Evolutionary conservation across 805 yeast species (phyloP), one percentile per base, ranked within the genome.

Genomic region (Allodekkera sacchari): DNA sequence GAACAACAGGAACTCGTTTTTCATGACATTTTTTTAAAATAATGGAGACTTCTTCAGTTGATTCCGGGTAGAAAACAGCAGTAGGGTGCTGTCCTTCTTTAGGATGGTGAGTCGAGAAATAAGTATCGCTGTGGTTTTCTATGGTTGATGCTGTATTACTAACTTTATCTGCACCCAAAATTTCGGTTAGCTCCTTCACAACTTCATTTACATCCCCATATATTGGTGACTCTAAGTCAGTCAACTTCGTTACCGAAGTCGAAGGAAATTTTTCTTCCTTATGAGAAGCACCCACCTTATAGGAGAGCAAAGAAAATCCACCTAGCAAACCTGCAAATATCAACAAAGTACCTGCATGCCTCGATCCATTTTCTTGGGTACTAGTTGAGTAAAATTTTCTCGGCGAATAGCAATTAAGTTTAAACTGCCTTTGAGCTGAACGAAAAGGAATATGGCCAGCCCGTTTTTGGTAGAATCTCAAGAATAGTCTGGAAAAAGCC

Each of bases 1-100:
- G 87, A 14, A 83, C 74, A 39, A 82, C 74, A 4, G 94, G 89
- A 3, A 83, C 66, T 23, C 52, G 58, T 45, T 71, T 66, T 38
- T 68, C 63, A 45, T 79, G 74, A 33, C 83, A 75, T 7, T 80
- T 59, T 42, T 71, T 74, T 57, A 80, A 57, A 7, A 82, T 64
- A 13, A 60, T 53, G 0, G 84, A 74, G 0, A 83, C 85, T 37
- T 81, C 77, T 36, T 77, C 74, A 0, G 87, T 78, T 35, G 68
- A 57, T 20, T 64, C 65, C 1, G 88, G 88, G 47, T 68, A 82
- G 3, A 73, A 68, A 5, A 83, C 63, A 13, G 74, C 63, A 17
- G 53, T 43, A 2, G 63, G 62, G 15, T 56, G 36, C 35, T 58
- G 61, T 23, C 42, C 36, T 9, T 43, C 48, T 19, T 41, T 37